A percentile compares a stretch with the other conserved stretches of the same genome.
Conservation (phyloP, 345 rosid species). For the Gynandropsis gynandra region DNA sequence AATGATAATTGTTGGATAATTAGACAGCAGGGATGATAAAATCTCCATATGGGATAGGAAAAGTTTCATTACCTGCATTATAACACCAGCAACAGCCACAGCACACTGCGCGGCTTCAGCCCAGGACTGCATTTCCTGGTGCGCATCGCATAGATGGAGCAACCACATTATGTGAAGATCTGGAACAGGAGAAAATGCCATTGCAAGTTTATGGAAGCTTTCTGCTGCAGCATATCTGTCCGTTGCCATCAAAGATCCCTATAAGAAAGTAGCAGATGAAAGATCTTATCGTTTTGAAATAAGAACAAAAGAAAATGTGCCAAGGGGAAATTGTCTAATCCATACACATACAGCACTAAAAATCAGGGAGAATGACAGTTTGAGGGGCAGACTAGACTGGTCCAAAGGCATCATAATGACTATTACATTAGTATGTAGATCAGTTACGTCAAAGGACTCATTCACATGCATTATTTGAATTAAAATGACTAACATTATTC, state of each 20-base stretch:
- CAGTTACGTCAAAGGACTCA: slow-evolving; percentile 5
- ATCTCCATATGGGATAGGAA: not conserved
- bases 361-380: slow-evolving; percentile 11
- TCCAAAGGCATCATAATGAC: slow-evolving; percentile 2
- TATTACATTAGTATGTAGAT: slow-evolving; percentile 7
- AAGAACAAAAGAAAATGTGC: slow-evolving; percentile 6
- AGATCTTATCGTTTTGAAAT: not conserved
- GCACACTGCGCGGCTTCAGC: slow-evolving; percentile 99
- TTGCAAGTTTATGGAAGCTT: slow-evolving; percentile 94
- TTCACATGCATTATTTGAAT: slow-evolving; percentile 9
- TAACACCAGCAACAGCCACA: slow-evolving; percentile 90
- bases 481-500: not conserved
- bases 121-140: slow-evolving; percentile 99
- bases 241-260: slow-evolving; percentile 75
- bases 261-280: slow-evolving; percentile 9
- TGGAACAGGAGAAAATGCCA: slow-evolving; percentile 99
- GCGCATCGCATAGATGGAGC: slow-evolving; percentile 95
- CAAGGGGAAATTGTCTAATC: not conserved
- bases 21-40: slow-evolving; percentile 12
- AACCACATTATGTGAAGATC: slow-evolving; percentile 99
- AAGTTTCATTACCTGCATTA: slow-evolving; percentile 70
- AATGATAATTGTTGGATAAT: not conserved
- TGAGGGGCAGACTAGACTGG: not conserved
- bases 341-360: not conserved
- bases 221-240: slow-evolving; percentile 98